phyloP scores from a whole-genome alignment of 23 red algal genomes.

The Gracilaria vermiculophylla region DNA sequence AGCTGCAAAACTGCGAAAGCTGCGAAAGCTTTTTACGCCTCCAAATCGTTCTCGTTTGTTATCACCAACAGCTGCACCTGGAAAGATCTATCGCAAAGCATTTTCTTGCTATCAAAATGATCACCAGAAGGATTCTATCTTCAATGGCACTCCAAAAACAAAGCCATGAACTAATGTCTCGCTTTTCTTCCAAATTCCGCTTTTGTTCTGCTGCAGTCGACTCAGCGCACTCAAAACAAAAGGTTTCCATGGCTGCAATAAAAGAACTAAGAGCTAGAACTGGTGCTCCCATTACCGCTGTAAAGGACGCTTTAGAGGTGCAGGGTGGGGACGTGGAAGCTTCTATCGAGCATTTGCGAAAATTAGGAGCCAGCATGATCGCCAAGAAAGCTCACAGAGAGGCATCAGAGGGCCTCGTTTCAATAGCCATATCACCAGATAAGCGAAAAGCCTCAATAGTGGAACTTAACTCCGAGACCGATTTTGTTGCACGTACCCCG shows the following conservation, averaged over 20 bases:
- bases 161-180: background rate
- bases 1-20: too few relatives aligned
- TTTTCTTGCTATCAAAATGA: background rate
- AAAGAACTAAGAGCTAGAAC: constrained; percentile 53
- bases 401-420: constrained; percentile 47
- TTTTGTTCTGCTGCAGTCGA: background rate
- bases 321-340: constrained; percentile 48
- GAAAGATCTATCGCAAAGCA: too few relatives aligned
- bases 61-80: too few relatives aligned
- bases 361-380: constrained; percentile 43
- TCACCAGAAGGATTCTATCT: background rate
- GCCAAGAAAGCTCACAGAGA: constrained; percentile 53
- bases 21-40: too few relatives aligned
- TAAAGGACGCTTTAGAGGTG: constrained; percentile 68
- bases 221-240: background rate
- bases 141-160: background rate
- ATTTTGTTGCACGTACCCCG: constrained; percentile 76
- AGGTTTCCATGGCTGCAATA: constrained; percentile 44
- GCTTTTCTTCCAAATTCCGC: background rate
- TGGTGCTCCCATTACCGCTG: constrained; percentile 68
- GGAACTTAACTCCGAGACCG: constrained; percentile 63
- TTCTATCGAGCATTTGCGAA: constrained; percentile 43
- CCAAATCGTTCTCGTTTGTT: too few relatives aligned
- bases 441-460: constrained; percentile 35
- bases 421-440: constrained; percentile 19